A percentile compares a stretch with the other conserved stretches of the same genome.
Conservation (phyloP, 371 early-diverging fungal genomes). For the Umbelopsis sp. region DNA sequence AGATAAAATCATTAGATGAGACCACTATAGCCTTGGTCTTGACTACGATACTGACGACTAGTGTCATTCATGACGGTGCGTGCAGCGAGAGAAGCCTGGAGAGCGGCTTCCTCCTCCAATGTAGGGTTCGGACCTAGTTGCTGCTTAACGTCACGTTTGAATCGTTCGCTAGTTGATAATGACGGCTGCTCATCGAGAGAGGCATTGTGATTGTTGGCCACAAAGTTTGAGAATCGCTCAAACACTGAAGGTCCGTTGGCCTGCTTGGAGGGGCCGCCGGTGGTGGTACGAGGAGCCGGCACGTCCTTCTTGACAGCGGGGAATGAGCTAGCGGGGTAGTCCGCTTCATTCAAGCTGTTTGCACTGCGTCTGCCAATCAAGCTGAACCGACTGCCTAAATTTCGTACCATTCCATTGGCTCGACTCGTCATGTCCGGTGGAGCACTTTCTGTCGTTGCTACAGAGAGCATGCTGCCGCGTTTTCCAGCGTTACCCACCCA, state of each 20-base stretch:
- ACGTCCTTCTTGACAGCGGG: neutral
- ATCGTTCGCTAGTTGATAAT: neutral
- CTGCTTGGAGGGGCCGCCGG: neutral
- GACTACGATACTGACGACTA: neutral
- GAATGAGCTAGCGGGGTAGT: neutral
- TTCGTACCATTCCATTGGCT: slow-evolving; percentile 5
- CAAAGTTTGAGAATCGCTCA: slow-evolving; percentile 4
- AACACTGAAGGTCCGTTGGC: neutral
- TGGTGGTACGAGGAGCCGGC: neutral
- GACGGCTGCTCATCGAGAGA: neutral
- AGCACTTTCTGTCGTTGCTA: slow-evolving; percentile 12
- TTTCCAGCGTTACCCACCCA: slow-evolving; percentile 1
- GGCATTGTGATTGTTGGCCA: slow-evolving; percentile 9
- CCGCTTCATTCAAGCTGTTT: neutral
- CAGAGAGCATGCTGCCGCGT: slow-evolving; percentile 9
- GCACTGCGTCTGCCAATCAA: neutral
- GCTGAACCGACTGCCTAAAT: slow-evolving; percentile 11
- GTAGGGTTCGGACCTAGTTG: neutral
- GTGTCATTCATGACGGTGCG: neutral
- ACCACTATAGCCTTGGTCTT: slow-evolving; percentile 5
- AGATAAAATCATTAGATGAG: slow-evolving; percentile 2
- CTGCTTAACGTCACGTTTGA: slow-evolving; percentile 8
- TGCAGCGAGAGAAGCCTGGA: neutral
- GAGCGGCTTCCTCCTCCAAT: neutral
- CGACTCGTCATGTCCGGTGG: slow-evolving; percentile 15